Percentiles rank a stretch among this genome's conserved stretches.
Conservation (phyloP, 305 asterid species). For the Fraxinus velutina region DNA sequence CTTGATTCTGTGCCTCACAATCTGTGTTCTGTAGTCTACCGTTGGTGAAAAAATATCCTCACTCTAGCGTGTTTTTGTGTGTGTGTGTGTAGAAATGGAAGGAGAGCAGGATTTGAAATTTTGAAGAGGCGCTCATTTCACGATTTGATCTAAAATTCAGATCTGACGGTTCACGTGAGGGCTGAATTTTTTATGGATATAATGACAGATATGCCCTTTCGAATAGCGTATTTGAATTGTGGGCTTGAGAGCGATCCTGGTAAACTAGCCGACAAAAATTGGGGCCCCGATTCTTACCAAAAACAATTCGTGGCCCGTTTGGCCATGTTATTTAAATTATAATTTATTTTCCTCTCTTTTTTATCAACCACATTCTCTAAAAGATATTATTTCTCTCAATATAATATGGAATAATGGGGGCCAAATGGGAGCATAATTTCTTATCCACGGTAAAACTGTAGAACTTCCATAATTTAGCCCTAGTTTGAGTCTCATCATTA, state of each 20-base stretch:
- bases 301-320: background rate
- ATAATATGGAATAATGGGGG: too few species aligned
- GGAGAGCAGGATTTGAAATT: slow-evolving; percentile 36
- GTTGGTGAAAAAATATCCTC: slow-evolving; percentile 6
- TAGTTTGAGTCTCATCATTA: too few species aligned
- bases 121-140: slow-evolving; percentile 26
- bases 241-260: slow-evolving; percentile 1
- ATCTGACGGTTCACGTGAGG: slow-evolving; percentile 26
- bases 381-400: too few species aligned
- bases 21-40: background rate
- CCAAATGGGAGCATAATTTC: too few species aligned
- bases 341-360: too few species aligned
- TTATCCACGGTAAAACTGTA: too few species aligned
- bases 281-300: background rate
- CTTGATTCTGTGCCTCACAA: background rate
- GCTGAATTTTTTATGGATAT: background rate
- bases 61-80: background rate
- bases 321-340: background rate
- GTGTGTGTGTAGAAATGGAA: slow-evolving; percentile 7
- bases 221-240: background rate
- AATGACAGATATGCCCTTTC: slow-evolving; percentile 15
- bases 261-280: background rate
- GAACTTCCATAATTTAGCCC: too few species aligned
- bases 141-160: background rate
- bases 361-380: too few species aligned